phyloP scores from a whole-genome alignment of 1,284 basidiomycete species.

The Golubevia sp. region DNA sequence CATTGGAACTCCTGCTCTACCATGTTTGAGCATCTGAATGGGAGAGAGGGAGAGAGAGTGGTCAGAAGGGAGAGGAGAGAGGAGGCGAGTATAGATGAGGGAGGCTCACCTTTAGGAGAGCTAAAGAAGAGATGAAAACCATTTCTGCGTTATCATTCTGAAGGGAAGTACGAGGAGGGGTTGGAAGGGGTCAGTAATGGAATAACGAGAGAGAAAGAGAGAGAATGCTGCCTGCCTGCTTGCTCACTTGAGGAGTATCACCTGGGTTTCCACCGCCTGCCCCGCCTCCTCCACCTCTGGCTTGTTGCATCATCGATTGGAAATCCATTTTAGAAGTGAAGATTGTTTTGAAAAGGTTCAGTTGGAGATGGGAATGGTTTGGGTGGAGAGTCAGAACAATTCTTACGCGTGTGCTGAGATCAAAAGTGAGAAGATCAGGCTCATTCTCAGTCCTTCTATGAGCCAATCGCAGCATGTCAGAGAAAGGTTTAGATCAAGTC shows the following conservation, averaged over 20 bases:
- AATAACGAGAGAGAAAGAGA: constrained; percentile 1
- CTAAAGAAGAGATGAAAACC: constrained; percentile 58
- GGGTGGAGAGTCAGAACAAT: too few relatives aligned
- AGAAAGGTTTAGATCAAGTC: too few relatives aligned
- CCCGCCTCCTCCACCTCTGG: constrained; percentile 37
- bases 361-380: too few relatives aligned
- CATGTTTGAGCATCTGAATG: constrained; percentile 95
- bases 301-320: constrained; percentile 49
- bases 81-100: too few relatives aligned
- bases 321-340: constrained; percentile 37
- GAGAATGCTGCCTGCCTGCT: too few relatives aligned
- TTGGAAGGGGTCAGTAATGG: constrained; percentile 28
- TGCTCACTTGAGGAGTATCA: not conserved
- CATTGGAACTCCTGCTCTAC: constrained; percentile 97
- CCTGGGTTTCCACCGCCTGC: constrained; percentile 22
- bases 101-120: constrained; percentile 51
- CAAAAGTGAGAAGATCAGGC: too few relatives aligned
- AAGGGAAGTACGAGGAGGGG: too few relatives aligned
- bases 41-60: not conserved
- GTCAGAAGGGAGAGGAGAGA: constrained; percentile 7
- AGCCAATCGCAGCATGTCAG: too few relatives aligned
- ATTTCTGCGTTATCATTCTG: constrained; percentile 63
- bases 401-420: too few relatives aligned
- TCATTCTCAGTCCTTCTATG: too few relatives aligned
- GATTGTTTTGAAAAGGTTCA: not conserved